Base-by-base conservation (phyloP, 371 early-diverging fungal species). In the Chytridium lagenaria region DNA sequence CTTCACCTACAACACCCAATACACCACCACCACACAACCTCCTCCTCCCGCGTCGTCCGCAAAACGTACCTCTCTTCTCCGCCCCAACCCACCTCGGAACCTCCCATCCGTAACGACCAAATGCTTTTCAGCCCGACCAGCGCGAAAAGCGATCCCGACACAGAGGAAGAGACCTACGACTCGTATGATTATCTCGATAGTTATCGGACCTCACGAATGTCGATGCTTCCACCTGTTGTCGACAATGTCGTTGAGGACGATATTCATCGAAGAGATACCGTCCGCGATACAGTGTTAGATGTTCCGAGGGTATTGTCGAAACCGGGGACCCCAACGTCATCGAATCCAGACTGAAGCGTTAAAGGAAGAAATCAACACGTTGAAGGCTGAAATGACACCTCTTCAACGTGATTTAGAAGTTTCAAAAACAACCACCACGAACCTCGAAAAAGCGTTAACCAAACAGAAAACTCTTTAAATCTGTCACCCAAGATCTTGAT, bases 101-200 rank as follows among this genome's bases (percentile, higher is more conserved):
- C 19, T 44, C 44, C 44, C 12, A 44, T 44, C 44, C 7, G 44
- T 7, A 19, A 19, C 12, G 44, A 44, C 12, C 44, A 44, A 19
- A 44, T 55, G 57, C 30, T 5, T 55, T 55, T 30, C 49, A 55
- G 57, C 30, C 57, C 57, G 10, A 16, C 57, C 26, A 16, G 16
- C 16, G 57, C 57, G 5, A 55, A 7, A 23, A 55, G 57, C 23
- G 63, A 37, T 3, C 63, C 37, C 5, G 63, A 63, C 63, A 63
- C 30, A 12, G 37, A 63, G 22, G 26, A 57, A 7, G 50, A n/a
- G n/a, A n/a, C 15, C 15, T n/a, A 57, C 10, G 63, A 63, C 23
- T 16, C 19, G 16, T 63, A 63, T 33, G 63, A 63, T 34, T 63
- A 63, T 23, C 63, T 63, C 19, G 63, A 63, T 34, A 63, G 33